Conservation (phyloP, 257 asterid species). For the Fraxinus excelsior region DNA sequence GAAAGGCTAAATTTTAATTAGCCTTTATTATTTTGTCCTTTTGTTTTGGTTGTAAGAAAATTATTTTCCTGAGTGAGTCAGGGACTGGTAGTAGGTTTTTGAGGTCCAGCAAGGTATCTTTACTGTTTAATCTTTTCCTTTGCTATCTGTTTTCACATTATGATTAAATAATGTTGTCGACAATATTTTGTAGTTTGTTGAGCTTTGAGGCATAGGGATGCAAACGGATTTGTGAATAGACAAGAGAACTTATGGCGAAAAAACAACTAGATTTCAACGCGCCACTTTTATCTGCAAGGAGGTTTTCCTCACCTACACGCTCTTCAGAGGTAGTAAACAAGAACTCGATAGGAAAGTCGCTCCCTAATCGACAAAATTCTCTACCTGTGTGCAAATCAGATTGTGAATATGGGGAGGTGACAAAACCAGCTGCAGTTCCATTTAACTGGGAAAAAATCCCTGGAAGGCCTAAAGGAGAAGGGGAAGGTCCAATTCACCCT, state of each 20-base stretch:
- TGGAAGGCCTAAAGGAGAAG: constrained; percentile 64
- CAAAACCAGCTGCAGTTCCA: constrained; percentile 84
- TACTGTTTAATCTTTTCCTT: neutral
- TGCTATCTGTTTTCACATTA: neutral
- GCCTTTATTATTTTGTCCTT: neutral
- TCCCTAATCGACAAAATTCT: constrained; percentile 48
- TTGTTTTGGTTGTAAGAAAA: neutral
- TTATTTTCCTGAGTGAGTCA: neutral
- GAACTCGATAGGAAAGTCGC: constrained; percentile 35
- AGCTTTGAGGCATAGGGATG: constrained; percentile 18
- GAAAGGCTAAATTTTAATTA: neutral
- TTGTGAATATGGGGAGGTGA: constrained; percentile 50
- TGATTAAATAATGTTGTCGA: constrained; percentile 8
- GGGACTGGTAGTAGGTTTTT: neutral
- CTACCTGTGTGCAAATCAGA: constrained; percentile 42
- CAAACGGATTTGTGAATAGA: neutral
- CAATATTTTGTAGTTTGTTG: constrained; percentile 18
- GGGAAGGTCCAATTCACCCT: constrained; percentile 33
- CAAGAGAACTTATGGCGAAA: constrained; percentile 57
- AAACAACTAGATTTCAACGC: constrained; percentile 72
- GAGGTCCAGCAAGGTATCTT: neutral
- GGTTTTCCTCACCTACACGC: constrained; percentile 51
- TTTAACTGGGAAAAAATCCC: constrained; percentile 87
- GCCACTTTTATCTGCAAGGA: constrained; percentile 76
- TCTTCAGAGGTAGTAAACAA: constrained; percentile 45